Conservation (phyloP, 192 early-diverging fungal species). For the Thoreauomyces humboldtii region DNA sequence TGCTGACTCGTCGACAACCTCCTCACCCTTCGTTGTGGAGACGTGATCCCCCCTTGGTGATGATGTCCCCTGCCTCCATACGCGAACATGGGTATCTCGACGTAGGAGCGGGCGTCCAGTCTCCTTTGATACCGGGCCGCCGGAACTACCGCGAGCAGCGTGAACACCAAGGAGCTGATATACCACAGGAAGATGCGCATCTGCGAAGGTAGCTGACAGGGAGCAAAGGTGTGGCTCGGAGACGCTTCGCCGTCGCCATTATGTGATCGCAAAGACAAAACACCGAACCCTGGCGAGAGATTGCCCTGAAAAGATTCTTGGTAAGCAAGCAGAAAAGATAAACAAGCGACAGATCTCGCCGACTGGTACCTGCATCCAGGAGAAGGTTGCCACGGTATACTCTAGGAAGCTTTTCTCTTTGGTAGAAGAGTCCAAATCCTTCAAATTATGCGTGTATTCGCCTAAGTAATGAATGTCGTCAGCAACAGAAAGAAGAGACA, state of each 20-base stretch:
- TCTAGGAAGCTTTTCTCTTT: no score
- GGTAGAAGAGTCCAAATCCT: not conserved
- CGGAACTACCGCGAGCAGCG: slow-evolving; percentile 2
- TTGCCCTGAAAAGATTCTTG: slow-evolving; percentile 33
- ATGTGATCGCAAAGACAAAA: slow-evolving; percentile 32
- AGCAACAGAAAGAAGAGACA: not conserved
- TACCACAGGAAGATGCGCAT: slow-evolving; percentile 45
- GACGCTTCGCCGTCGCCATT: not conserved
- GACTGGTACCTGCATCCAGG: slow-evolving; percentile 38
- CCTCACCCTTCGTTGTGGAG: no score
- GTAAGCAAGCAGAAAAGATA: not conserved
- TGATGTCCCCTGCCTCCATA: no score
- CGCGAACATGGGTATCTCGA: slow-evolving; percentile 2
- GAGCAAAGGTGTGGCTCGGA: not conserved
- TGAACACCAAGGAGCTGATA: slow-evolving; percentile 15
- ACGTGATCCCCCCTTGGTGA: no score
- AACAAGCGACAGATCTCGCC: not conserved
- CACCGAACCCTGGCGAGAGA: slow-evolving; percentile 41
- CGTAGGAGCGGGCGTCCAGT: not conserved
- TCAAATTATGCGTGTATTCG: slow-evolving; percentile 10
- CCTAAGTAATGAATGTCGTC: slow-evolving; percentile 15
- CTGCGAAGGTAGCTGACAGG: slow-evolving; percentile 40
- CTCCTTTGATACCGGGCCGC: not conserved
- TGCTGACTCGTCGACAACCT: no score
- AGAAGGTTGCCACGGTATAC: slow-evolving; percentile 49